Base-by-base conservation (phyloP, 2,329 filamentous ascomycete species). In the Calonectria naviculata region DNA sequence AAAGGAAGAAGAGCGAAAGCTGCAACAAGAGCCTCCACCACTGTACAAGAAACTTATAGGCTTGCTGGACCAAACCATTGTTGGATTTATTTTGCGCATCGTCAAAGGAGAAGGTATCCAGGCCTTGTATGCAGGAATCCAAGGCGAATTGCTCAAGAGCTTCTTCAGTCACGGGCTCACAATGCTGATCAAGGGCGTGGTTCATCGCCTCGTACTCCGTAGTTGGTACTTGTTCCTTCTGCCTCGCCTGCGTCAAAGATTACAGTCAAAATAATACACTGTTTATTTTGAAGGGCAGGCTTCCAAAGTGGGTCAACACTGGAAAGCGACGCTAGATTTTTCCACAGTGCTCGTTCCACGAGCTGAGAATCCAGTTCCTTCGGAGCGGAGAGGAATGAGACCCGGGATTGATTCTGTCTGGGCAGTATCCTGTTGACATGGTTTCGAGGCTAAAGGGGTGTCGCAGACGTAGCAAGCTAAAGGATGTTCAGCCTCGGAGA, bases 361-460 rank as follows among this genome's bases (percentile, higher is more conserved):
- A 5, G 94, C 93, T 5, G 96, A 95, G 83, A 98, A 98, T 0
- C 96, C 96, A 0, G 96, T 98, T 0, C 96, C 96, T 77, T 98
- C 96, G 41, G 93, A 94, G 75, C 90, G 92, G 60, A 98, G 89
- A 79, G 93, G 91, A 4, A 98, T 92, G 38, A 98, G 80, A 0
- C 95, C 95, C 0, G 92, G 90, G 71, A 87, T 90, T 41, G 93
- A 87, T 64, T 86, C 90, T 41, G 91, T 88, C 75, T 90, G 90
- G 47, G 75, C 73, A 69, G 60, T 79, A 76, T 74, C 80, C 77
- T 88, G 83, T 65, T 84, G 83, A 56, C 83, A 82, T 52, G 83
- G 80, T 69, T 83, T 82, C 34, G 84, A 85, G 8, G 90, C 92
- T n/a, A 98, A 83, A 78, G 95, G 91, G 44, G 90, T 89, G 72